These are phyloP conservation scores for Yamadazyma aaseri DNA, from an alignment of 1,139 yeast species.

Conservation along the genomic window DNA sequence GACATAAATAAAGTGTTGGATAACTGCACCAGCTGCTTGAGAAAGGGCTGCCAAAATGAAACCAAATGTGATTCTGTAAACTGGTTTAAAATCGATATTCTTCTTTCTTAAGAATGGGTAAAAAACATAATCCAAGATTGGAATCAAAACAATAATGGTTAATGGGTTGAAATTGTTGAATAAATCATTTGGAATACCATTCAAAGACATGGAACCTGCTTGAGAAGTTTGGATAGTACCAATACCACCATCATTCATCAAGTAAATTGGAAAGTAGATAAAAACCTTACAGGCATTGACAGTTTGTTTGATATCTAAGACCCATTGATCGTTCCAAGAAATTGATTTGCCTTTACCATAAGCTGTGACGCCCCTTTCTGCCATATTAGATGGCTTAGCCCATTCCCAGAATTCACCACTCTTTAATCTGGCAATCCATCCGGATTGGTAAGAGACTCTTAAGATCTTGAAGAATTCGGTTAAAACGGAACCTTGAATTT, in stretches of 20 bases:
- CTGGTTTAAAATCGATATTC: slow-evolving; percentile 38
- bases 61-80: slow-evolving; percentile 36
- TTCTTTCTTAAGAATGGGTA: slow-evolving; percentile 60
- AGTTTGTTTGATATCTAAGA: slow-evolving; percentile 59
- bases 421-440: slow-evolving; percentile 38
- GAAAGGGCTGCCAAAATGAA: slow-evolving; percentile 35
- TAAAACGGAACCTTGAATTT: slow-evolving; percentile 50
- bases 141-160: slow-evolving; percentile 62
- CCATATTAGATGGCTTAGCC: slow-evolving; percentile 52
- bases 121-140: slow-evolving; percentile 54
- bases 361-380: slow-evolving; percentile 34
- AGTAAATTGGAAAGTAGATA: slow-evolving; percentile 60
- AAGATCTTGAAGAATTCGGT: slow-evolving; percentile 42
- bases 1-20: slow-evolving; percentile 34
- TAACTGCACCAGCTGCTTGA: slow-evolving; percentile 41
- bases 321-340: slow-evolving; percentile 56
- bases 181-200: slow-evolving; percentile 72
- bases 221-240: slow-evolving; percentile 63
- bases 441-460: slow-evolving; percentile 36
- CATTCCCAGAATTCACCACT: slow-evolving; percentile 50
- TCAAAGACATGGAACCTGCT: slow-evolving; percentile 63
- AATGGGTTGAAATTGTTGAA: slow-evolving; percentile 68
- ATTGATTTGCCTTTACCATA: slow-evolving; percentile 28
- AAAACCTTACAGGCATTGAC: slow-evolving; percentile 61
- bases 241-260: slow-evolving; percentile 65